Evolutionary conservation across 208 protist species (phyloP), one percentile per base, ranked within the genome.

Genomic region (Wallacemonas sp.): DNA sequence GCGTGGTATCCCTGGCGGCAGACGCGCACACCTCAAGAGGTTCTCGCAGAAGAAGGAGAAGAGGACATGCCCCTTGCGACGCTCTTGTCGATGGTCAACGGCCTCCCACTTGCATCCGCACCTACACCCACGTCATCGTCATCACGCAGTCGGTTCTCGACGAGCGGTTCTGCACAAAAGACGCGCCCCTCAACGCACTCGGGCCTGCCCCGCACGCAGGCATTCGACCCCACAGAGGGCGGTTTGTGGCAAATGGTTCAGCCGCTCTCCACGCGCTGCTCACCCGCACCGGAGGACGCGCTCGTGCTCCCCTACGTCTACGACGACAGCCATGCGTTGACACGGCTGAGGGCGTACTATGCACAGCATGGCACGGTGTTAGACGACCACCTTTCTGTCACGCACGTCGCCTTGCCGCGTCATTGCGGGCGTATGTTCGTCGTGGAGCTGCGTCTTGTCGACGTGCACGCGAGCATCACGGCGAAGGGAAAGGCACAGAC

Each of bases 201-300:
- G 62, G 45, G 8, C 34, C 42, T 24, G 30, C 19, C 45, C 11
- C 30, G 56, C 9, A 59, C 21, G 9, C 47, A 39, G 42, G 33
- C 22, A 27, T 94, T 82, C 68, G 88, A 94, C 54, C 88, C 81
- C 14, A 91, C 84, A 2, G 88, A 94, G 61, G 64, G 61, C n/a
- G 88, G 88, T 6, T 9, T 81, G 58, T 94, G 84, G 84, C 67
- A 78, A 22, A 85, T 94, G 79, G 74, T 83, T 42, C 90, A 88
- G 61, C 66, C 78, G 12, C 68, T 70, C 51, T 84, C 84, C 46
- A 72, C 75, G 39, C 79, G 88, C 24, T 80, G 77, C 68, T 84
- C 84, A 4, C 84, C 84, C 0, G 80, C 77, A 0, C 80, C 81
- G 17, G 58, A 74, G n/a, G 80, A 86, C 26, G 88, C 88, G 26